Conservation (phyloP, 2,329 filamentous ascomycete species). For the Alternaria brassicae region DNA sequence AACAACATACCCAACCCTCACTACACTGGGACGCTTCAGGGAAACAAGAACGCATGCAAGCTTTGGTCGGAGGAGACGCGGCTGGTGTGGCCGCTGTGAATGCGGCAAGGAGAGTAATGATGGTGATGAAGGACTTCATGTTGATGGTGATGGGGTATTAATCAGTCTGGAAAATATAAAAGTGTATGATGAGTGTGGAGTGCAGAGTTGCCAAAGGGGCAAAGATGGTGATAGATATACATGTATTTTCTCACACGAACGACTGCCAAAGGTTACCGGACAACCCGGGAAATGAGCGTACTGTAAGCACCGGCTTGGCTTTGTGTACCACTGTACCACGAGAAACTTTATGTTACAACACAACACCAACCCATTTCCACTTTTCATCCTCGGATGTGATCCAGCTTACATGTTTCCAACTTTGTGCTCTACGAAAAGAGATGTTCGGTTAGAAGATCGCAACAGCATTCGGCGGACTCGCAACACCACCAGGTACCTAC, state of each 20-base stretch:
- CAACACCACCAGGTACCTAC: constrained; percentile 58
- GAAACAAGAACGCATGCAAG: neutral
- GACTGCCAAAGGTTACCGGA: neutral
- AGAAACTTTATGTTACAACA: neutral
- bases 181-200: neutral
- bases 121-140: neutral
- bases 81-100: neutral
- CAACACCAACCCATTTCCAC: neutral
- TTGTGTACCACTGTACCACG: neutral
- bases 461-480: constrained; percentile 49
- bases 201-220: neutral
- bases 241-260: neutral
- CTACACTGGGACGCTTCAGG: neutral
- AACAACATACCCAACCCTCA: neutral
- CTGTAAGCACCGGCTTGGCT: constrained; percentile 3
- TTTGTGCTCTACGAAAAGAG: neutral
- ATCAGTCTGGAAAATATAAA: neutral
- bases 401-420: neutral
- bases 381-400: neutral
- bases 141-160: neutral
- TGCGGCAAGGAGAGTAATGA: neutral
- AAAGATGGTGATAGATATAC: neutral
- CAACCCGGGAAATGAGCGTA: neutral
- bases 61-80: neutral
- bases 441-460: constrained; percentile 40